These are phyloP conservation scores for Exophiala lecanii-corni DNA, from an alignment of 2,329 filamentous ascomycete genomes.

Conservation along the genomic window DNA sequence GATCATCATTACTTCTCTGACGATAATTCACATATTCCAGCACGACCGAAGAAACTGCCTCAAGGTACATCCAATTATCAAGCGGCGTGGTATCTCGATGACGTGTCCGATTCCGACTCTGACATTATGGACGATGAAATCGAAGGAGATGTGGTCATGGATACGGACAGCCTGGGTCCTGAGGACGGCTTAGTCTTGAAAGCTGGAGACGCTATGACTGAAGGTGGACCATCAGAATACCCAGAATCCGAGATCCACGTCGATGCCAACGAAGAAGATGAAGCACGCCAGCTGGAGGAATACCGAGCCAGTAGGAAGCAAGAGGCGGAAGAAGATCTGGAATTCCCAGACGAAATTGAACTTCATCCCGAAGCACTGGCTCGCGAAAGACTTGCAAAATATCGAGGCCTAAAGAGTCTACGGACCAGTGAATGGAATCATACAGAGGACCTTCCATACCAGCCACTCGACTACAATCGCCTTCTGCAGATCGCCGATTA, in stretches of 20 bases:
- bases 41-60: conserved; percentile 69
- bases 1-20: conserved; percentile 98
- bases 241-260: conserved; percentile 90
- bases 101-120: conserved; percentile 78
- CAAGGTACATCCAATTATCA: conserved; percentile 93
- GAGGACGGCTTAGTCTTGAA: conserved; percentile 72
- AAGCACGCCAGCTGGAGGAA: conserved; percentile 72
- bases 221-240: conserved; percentile 80
- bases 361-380: conserved; percentile 82
- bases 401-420: conserved; percentile 87
- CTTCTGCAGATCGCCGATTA: conserved; percentile 87
- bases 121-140: conserved; percentile 71
- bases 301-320: conserved; percentile 74
- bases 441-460: conserved; percentile 76
- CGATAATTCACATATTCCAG: conserved; percentile 60
- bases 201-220: conserved; percentile 57
- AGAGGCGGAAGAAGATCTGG: conserved; percentile 82
- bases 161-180: conserved; percentile 53
- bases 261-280: conserved; percentile 73
- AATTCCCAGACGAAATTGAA: conserved; percentile 97
- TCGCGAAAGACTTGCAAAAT: conserved; percentile 76
- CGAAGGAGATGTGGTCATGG: conserved; percentile 48
- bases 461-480: conserved; percentile 85
- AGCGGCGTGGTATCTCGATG: conserved; percentile 84
- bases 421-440: conserved; percentile 85